Evolutionary conservation across 805 yeast species (phyloP).

Genomic region (Phaffomyces opuntiae): DNA sequence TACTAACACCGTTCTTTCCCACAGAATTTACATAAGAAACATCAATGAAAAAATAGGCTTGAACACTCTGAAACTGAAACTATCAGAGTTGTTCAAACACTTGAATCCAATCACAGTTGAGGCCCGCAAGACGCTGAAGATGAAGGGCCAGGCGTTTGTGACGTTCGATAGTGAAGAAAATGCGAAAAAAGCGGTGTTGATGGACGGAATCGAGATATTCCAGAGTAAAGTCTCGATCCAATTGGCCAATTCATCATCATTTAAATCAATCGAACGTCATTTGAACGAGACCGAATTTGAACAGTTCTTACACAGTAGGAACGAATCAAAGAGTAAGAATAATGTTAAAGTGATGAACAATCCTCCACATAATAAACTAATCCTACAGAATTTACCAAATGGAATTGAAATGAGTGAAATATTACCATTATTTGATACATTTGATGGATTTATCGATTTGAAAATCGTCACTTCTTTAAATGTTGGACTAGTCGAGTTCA

Average conservation of each 20-base stretch:
- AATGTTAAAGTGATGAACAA: constrained; percentile 12
- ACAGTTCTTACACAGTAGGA: constrained; percentile 15
- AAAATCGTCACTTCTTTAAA: constrained; percentile 60
- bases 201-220: constrained; percentile 17
- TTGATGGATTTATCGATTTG: constrained; percentile 57
- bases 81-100: constrained; percentile 35
- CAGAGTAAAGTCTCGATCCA: constrained; percentile 16
- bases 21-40: constrained; percentile 50
- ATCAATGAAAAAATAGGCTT: constrained; percentile 62
- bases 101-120: constrained; percentile 47
- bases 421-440: constrained; percentile 37
- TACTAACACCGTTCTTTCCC: too few species aligned
- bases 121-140: constrained; percentile 52
- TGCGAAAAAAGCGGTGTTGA: constrained; percentile 29
- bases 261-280: constrained; percentile 11
- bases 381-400: constrained; percentile 58
- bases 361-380: constrained; percentile 66
- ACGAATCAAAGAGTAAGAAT: constrained; percentile 12
- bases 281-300: constrained; percentile 10
- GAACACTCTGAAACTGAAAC: constrained; percentile 38
- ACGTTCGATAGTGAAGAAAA: constrained; percentile 38
- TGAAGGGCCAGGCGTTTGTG: constrained; percentile 81
- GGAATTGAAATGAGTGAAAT: constrained; percentile 35
- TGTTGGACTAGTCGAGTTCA: constrained; percentile 79
- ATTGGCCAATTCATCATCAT: constrained; percentile 24